Conservation (phyloP, 2,329 filamentous ascomycete species). For the Cladobotryum protrusum region DNA sequence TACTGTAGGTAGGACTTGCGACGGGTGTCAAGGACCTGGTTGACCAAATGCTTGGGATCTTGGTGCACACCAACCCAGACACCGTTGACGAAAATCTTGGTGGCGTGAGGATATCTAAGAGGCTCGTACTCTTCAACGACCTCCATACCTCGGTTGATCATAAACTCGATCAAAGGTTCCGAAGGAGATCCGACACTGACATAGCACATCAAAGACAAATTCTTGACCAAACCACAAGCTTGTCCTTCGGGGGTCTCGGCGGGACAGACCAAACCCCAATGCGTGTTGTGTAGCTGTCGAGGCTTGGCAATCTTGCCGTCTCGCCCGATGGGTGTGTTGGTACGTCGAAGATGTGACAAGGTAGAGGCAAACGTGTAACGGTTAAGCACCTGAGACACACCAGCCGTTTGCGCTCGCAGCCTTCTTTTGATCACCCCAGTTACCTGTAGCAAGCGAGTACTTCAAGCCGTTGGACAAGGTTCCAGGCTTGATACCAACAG, state of each 20-base stretch:
- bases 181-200: slow-evolving; percentile 92
- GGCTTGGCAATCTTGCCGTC: slow-evolving; percentile 98
- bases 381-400: slow-evolving; percentile 96
- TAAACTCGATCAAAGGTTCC: slow-evolving; percentile 87
- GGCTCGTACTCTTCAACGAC: slow-evolving; percentile 93
- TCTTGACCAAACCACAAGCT: slow-evolving; percentile 97
- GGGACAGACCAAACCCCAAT: slow-evolving; percentile 96
- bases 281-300: slow-evolving; percentile 94
- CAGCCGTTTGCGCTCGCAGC: slow-evolving; percentile 88
- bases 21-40: slow-evolving; percentile 68
- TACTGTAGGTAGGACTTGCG: slow-evolving; percentile 78
- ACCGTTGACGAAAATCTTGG: slow-evolving; percentile 97
- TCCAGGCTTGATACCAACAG: slow-evolving; percentile 81
- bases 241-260: slow-evolving; percentile 98
- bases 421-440: slow-evolving; percentile 99
- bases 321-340: slow-evolving; percentile 94
- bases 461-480: slow-evolving; percentile 92
- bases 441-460: slow-evolving; percentile 94
- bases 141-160: slow-evolving; percentile 94
- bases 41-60: slow-evolving; percentile 79
- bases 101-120: slow-evolving; percentile 78
- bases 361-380: slow-evolving; percentile 97
- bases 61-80: slow-evolving; percentile 96
- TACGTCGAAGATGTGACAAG: slow-evolving; percentile 90
- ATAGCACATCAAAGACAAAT: slow-evolving; percentile 95